Conservation (phyloP, 768 basidiomycete species). For the Leccinum barrowsii region DNA sequence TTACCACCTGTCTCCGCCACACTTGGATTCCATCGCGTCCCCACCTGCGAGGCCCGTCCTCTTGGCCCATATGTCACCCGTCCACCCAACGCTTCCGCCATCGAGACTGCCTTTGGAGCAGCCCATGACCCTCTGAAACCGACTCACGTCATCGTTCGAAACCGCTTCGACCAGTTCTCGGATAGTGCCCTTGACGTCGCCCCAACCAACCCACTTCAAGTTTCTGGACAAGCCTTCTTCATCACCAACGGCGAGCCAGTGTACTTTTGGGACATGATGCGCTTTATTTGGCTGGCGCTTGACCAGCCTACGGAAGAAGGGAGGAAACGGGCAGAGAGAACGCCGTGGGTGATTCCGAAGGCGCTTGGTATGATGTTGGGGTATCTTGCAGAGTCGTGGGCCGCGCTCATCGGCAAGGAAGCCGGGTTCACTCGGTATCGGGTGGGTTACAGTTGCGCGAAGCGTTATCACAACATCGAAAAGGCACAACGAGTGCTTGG, state of each 20-base stretch:
- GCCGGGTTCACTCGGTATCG: constrained; percentile 84
- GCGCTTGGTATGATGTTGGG: constrained; percentile 69
- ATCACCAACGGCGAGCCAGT: constrained; percentile 96
- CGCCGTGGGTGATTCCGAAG: constrained; percentile 51
- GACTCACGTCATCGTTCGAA: constrained; percentile 61
- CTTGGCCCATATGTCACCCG: constrained; percentile 75
- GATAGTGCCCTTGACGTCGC: constrained; percentile 52
- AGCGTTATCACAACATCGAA: constrained; percentile 91
- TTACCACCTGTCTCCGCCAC: constrained; percentile 63
- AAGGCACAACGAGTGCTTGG: constrained; percentile 87
- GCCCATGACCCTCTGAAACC: constrained; percentile 34
- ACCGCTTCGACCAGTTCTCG: constrained; percentile 79
- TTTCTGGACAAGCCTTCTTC: constrained; percentile 93
- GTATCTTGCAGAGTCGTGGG: constrained; percentile 66
- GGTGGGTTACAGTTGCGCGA: constrained; percentile 74
- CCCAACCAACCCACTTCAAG: constrained; percentile 58
- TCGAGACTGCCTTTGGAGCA: constrained; percentile 55
- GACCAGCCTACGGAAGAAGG: constrained; percentile 45
- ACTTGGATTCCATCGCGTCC: constrained; percentile 61
- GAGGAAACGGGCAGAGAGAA: constrained; percentile 39
- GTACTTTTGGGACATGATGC: constrained; percentile 94
- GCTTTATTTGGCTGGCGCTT: constrained; percentile 73
- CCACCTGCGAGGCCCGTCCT: constrained; percentile 77
- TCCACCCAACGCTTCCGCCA: constrained; percentile 52
- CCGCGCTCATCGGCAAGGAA: constrained; percentile 71